A percentile compares a stretch with the other conserved stretches of the same genome.
Conservation (phyloP, 192 early-diverging fungal genomes). For the Cetraspora pellucida region DNA sequence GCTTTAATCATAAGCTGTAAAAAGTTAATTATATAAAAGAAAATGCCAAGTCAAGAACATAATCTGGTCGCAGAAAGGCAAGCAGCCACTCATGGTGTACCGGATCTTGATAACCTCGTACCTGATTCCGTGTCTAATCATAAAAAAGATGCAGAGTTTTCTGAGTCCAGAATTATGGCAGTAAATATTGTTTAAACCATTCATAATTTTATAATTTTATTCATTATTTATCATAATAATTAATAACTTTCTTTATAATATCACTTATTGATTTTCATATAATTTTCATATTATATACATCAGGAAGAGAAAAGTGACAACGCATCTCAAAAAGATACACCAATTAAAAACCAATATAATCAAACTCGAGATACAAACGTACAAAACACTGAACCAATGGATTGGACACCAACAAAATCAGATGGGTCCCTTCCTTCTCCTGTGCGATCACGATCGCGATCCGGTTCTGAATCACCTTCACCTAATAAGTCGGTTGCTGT, state of each 20-base stretch:
- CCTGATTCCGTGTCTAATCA: not conserved
- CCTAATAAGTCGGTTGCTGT: not conserved
- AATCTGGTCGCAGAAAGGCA: not conserved
- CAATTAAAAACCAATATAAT: not conserved
- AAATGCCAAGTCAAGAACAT: not conserved
- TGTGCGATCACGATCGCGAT: conserved; percentile 1
- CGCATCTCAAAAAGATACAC: not conserved
- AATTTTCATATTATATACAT: not conserved
- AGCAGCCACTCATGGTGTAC: not conserved
- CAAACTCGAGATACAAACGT: not conserved
- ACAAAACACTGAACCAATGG: not conserved
- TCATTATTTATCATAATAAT: no score
- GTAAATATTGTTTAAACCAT: no score
- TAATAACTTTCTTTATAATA: not conserved
- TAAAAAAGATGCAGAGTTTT: no score
- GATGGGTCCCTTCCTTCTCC: not conserved
- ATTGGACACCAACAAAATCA: not conserved
- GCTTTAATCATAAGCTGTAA: no score
- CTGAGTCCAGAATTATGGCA: no score
- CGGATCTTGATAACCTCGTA: not conserved
- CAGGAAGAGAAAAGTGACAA: not conserved
- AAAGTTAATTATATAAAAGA: no score
- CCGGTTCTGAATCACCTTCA: not conserved
- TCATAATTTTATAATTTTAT: no score
- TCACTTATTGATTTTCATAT: not conserved